Conservation (phyloP, 2,329 filamentous ascomycete species). For the Aspergillus phoenicis region DNA sequence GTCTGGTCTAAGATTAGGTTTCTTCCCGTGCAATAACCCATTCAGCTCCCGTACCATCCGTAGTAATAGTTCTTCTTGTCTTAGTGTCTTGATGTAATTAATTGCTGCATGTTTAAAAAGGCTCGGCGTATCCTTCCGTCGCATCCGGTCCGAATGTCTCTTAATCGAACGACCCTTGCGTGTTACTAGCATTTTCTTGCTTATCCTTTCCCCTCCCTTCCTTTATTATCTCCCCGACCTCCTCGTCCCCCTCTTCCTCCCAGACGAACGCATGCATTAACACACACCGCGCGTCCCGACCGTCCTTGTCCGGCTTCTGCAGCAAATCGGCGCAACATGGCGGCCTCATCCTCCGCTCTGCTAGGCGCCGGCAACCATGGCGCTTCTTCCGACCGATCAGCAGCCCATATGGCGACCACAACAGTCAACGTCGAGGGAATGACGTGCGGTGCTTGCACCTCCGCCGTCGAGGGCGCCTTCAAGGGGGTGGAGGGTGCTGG, state of each 20-base stretch:
- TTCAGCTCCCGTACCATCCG: not conserved
- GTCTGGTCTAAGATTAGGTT: not conserved
- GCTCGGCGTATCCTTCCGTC: slow-evolving; percentile 1
- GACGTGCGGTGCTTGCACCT: slow-evolving; percentile 89
- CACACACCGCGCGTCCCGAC: slow-evolving; percentile 1
- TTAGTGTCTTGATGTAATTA: not conserved
- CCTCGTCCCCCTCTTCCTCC: not conserved
- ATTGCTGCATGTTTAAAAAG: slow-evolving; percentile 2
- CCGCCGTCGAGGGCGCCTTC: slow-evolving; percentile 91
- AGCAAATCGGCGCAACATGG: slow-evolving; percentile 20
- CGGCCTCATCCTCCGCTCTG: slow-evolving; percentile 23
- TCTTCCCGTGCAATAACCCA: not conserved
- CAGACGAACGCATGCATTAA: slow-evolving; percentile 22
- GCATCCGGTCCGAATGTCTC: slow-evolving; percentile 12
- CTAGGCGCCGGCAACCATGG: slow-evolving; percentile 22
- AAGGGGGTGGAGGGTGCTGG: slow-evolving; percentile 78
- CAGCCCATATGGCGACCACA: slow-evolving; percentile 78
- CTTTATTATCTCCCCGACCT: slow-evolving; percentile 6
- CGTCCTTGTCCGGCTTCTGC: slow-evolving; percentile 19
- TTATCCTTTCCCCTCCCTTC: not conserved
- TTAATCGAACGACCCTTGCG: slow-evolving; percentile 7
- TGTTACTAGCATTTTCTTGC: not conserved
- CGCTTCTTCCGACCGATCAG: slow-evolving; percentile 28
- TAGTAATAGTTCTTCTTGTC: not conserved
- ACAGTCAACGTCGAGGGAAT: slow-evolving; percentile 88